Evolutionary conservation across 2,329 filamentous ascomycete genomes (phyloP), one percentile per base, ranked within the genome.

Genomic region (Cladophialophora exuberans): DNA sequence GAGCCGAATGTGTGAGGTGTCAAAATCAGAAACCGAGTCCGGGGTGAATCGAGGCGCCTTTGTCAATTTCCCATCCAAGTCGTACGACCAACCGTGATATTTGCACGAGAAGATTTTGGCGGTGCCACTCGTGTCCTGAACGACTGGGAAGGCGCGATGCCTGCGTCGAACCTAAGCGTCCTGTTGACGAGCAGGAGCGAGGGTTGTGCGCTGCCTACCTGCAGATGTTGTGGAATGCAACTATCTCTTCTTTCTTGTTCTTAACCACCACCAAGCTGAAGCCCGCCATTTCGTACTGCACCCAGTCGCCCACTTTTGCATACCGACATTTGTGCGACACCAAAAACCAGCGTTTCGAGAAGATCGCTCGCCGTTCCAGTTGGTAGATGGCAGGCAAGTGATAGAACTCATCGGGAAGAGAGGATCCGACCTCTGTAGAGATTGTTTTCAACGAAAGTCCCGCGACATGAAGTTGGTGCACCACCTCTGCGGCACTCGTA

Each of bases 51-150:
- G 75, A 0, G 83, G 83, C 1, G 83, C 83, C 65, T 85, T 85
- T 25, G 82, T 77, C 2, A 85, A 72, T 47, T 80, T 79, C 11
- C 83, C 83, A 25, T 73, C 76, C 1, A 82, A 70, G 38, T 81
- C 78, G 57, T 85, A 85, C 1, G 80, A 82, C 83, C 83, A 85
- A 39, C 82, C 82, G 63, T 85, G 83, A 63, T 85, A 85, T 56
- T 79, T 78, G 72, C 83, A 86, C 0, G 78, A 73, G 23, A 85
- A 74, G 60, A 70, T 52, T 25, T 43, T 49, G 1, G 47, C 55
- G 3, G 33, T 55, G n/a, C 55, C 52, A 18, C 47, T 52, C 17
- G 51, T 50, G 13, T 54, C 52, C 25, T 49, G 75, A 9, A 83
- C 79, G 7, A 85, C 76, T 0, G 57, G 57, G 62, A 80, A 85